Base-by-base conservation (phyloP, 2,329 filamentous ascomycete genomes). In the Nemania sp. region DNA sequence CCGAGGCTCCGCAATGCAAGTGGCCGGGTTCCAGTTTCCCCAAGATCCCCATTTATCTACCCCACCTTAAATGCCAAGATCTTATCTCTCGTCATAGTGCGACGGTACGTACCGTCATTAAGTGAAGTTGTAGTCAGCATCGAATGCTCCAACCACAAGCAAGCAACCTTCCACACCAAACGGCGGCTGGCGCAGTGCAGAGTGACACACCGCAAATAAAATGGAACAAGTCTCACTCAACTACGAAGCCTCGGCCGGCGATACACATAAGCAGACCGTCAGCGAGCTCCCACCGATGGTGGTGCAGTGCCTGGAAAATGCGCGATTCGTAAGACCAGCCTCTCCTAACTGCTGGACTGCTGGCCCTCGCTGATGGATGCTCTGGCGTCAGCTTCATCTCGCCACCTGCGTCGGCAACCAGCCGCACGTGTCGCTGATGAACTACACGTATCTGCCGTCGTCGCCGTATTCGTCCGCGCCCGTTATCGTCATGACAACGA, bases 351-450 rank as follows among this genome's bases (percentile, higher is more conserved):
- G 61, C 50, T 45, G 23, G 26, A 54, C 60, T 56, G 61, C 50
- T 45, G 22, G 26, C 49, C 41, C 31, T 23, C 34, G 28, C 59
- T 54, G 43, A 56, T 44, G 20, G 23, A 42, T 11, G 19, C 33
- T 26, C 56, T 56, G 44, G 17, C 54, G 39, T 31, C 67, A 96
- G 91, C 90, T 99, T 63, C 94, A 99, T 73, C 88, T 99, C 48
- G 92, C 94, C 64, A 99, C 94, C 52, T 95, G 89, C 72, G 85
- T 85, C 64, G 80, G 88, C 63, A 88, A 94, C 67, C 79, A 86
- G 60, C 94, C 94, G 8, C 91, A 97, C 71, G 90, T 97, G 62
- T 95, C 91, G 31, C 84, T 99, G 61, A 99, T 99, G 94, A 97
- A 96, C 78, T 97, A 97, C 78, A 97, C 94, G 68, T 97, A 97